Conservation (phyloP, 805 yeast species). For the Kazachstania viticola region DNA sequence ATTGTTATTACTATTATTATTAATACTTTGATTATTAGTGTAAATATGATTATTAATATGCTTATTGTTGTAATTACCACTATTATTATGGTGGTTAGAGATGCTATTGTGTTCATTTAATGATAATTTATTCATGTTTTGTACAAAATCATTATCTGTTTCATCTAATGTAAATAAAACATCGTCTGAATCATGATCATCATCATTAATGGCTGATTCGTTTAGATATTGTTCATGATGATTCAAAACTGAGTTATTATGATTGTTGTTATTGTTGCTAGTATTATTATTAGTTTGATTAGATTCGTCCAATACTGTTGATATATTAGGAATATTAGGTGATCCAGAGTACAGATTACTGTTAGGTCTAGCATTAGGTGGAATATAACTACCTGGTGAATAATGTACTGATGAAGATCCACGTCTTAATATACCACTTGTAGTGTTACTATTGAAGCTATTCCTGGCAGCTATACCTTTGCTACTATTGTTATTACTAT, state of each 20-base stretch:
- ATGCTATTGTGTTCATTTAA: too few species aligned
- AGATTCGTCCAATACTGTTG: slow-evolving; percentile 14
- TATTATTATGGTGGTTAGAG: too few species aligned
- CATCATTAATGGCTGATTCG: slow-evolving; percentile 3
- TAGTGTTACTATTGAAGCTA: slow-evolving; percentile 3
- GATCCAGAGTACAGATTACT: slow-evolving; percentile 6
- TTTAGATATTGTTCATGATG: neutral
- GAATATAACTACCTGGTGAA: slow-evolving; percentile 50
- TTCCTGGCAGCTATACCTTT: slow-evolving; percentile 3
- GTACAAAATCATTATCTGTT: slow-evolving; percentile 21
- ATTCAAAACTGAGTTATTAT: too few species aligned
- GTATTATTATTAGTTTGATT: slow-evolving; percentile 14
- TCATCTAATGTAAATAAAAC: slow-evolving; percentile 27
- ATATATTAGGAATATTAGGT: slow-evolving; percentile 15
- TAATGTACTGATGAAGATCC: slow-evolving; percentile 4
- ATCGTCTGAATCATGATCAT: slow-evolving; percentile 24
- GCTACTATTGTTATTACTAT: slow-evolving; percentile 4
- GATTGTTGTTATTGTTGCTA: too few species aligned
- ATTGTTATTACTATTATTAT: slow-evolving; percentile 1
- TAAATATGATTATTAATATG: neutral
- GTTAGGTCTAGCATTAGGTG: slow-evolving; percentile 48
- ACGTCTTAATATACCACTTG: slow-evolving; percentile 6
- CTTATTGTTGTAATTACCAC: too few species aligned
- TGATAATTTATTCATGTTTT: slow-evolving; percentile 17
- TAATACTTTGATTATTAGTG: neutral